phyloP scores from a whole-genome alignment of 208 protist species.

The Leishmania arabica region DNA sequence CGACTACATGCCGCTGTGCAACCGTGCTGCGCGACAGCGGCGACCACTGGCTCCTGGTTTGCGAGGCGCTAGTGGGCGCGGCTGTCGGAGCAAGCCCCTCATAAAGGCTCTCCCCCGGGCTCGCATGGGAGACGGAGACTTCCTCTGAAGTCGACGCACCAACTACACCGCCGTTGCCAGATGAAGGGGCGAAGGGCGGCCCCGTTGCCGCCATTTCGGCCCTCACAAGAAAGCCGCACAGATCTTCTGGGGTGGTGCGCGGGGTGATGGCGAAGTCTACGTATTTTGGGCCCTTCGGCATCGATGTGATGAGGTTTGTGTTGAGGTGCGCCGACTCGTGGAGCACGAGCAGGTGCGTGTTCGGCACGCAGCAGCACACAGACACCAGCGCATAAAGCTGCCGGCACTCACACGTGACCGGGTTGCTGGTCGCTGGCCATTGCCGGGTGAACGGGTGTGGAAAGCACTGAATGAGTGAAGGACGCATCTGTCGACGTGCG shows the following conservation, averaged over 20 bases:
- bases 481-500: slow-evolving; percentile 32
- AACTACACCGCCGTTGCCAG: slow-evolving; percentile 12
- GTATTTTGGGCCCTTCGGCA: slow-evolving; percentile 82
- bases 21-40: slow-evolving; percentile 11
- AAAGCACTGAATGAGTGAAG: slow-evolving; percentile 76
- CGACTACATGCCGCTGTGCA: slow-evolving; percentile 50
- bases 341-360: slow-evolving; percentile 80
- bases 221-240: slow-evolving; percentile 70
- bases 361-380: slow-evolving; percentile 82
- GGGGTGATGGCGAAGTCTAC: slow-evolving; percentile 72
- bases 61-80: not conserved
- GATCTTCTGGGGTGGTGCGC: slow-evolving; percentile 59
- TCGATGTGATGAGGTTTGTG: slow-evolving; percentile 72
- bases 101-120: not conserved
- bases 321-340: slow-evolving; percentile 47
- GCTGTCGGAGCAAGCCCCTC: slow-evolving; percentile 1
- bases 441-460: slow-evolving; percentile 77
- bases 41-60: not conserved
- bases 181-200: not conserved
- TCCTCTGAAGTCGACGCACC: slow-evolving; percentile 8
- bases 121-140: slow-evolving; percentile 8
- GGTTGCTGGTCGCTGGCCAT: slow-evolving; percentile 78
- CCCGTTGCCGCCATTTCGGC: slow-evolving; percentile 45
- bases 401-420: slow-evolving; percentile 77
- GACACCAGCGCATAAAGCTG: slow-evolving; percentile 87